These are phyloP conservation scores for Pseudoturritis turrita DNA, from an alignment of 345 rosid genomes.

Conservation along the genomic window DNA sequence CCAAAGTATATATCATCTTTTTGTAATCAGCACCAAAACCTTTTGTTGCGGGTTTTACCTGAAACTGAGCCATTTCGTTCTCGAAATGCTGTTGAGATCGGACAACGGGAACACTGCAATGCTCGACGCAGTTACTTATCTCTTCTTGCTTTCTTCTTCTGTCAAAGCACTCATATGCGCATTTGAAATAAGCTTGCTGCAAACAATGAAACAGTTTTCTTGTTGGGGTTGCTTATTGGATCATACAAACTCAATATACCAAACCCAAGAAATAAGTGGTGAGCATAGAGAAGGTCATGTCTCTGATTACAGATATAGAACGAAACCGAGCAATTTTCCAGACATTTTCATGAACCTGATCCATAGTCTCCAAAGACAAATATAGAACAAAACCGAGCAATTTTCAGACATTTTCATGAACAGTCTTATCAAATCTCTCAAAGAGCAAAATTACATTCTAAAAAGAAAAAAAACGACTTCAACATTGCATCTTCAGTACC, in stretches of 20 bases:
- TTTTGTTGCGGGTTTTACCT: slow-evolving; percentile 39
- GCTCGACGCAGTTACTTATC: slow-evolving; percentile 67
- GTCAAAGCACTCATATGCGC: slow-evolving; percentile 91
- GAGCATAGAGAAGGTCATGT: background rate
- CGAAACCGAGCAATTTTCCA: background rate
- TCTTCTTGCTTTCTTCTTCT: slow-evolving; percentile 71
- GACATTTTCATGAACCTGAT: background rate
- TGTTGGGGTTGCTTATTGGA: background rate
- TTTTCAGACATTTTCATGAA: too few species aligned
- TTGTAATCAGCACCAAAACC: background rate
- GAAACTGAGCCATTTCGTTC: slow-evolving; percentile 84
- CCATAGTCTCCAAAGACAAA: background rate
- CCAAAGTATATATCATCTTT: background rate
- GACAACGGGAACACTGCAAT: slow-evolving; percentile 74
- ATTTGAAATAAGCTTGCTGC: slow-evolving; percentile 97
- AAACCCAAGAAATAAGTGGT: background rate
- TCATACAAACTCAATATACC: background rate
- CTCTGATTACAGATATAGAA: background rate
- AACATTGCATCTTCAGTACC: background rate
- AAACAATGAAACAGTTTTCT: background rate
- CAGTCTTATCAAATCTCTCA: background rate
- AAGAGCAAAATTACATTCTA: background rate
- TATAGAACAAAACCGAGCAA: background rate
- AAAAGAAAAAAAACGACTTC: background rate
- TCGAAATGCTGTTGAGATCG: slow-evolving; percentile 76